Base-by-base conservation (phyloP, 305 asterid species). In the Fraxinus ornus region DNA sequence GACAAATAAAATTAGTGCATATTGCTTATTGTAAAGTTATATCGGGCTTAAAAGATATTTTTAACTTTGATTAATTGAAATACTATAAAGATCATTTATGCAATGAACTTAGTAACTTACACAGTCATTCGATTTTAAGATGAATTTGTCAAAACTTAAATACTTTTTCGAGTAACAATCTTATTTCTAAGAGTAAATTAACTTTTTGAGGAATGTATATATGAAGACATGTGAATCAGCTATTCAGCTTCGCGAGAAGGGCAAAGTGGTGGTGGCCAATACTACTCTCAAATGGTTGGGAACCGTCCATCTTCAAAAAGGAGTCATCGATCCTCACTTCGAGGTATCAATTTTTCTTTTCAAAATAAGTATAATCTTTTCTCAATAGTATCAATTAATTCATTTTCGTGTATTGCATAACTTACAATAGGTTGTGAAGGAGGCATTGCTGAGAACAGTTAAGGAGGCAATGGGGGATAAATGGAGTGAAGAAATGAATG, bases 231-330 rank as follows among this genome's bases (percentile, higher is more conserved):
- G 33, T 30, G 33, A 30, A 30, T 30, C 33, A 3, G 33, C 91
- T 1, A 84, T 88, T 81, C 90, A 92, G 76, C 91, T 91, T 33
- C 88, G 64, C 7, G 94, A 91, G 87, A 90, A 88, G 82, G 95
- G 93, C 17, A 88, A 90, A 83, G 92, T 90, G 8, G 91, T 89
- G 78, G 87, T 93, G 1, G 85, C 84, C 3, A 89, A 84, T 0
- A 88, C 88, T 17, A 91, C 95, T n/a, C 95, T 93, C 85, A 91
- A 89, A 78, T 86, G 86, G 84, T 84, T 91, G 89, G 95, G 97
- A 71, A 76, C 93, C 79, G 81, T 91, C 76, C 97, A 92, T 83
- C 81, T 86, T 47, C 88, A 88, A 70, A 91, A 89, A 10, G 93
- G 97, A 68, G 92, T 92, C n/a, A 78, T 77, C 33, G 87, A 72